These are phyloP conservation scores for Pyrrhoderma lamaoense DNA, from an alignment of 1,284 basidiomycete genomes.

Conservation along the genomic window DNA sequence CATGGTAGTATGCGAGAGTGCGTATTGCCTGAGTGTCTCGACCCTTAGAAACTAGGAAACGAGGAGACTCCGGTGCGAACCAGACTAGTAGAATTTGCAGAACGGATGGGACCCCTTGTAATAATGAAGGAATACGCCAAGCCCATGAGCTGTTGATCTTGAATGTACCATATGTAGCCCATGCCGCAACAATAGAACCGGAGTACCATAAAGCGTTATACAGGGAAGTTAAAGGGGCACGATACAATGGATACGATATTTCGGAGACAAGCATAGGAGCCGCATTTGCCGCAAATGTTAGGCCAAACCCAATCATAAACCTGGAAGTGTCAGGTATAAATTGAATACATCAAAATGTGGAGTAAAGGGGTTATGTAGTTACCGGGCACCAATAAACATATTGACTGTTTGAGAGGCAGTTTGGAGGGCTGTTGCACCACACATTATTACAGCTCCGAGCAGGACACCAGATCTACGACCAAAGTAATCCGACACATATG, in stretches of 20 bases:
- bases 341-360: slow-evolving; percentile 4
- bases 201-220: slow-evolving; percentile 47
- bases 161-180: slow-evolving; percentile 55
- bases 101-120: slow-evolving; percentile 54
- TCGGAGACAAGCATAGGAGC: slow-evolving; percentile 50
- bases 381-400: slow-evolving; percentile 28
- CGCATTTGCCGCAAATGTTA: slow-evolving; percentile 44
- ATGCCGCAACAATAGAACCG: slow-evolving; percentile 32
- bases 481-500: slow-evolving; percentile 26
- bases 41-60: slow-evolving; percentile 51
- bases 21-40: slow-evolving; percentile 40
- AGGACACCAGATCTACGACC: slow-evolving; percentile 26
- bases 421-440: slow-evolving; percentile 25
- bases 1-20: slow-evolving; percentile 48
- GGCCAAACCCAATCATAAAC: slow-evolving; percentile 47
- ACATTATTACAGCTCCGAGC: slow-evolving; percentile 26
- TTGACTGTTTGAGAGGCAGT: slow-evolving; percentile 25
- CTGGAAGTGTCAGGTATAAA: slow-evolving; percentile 20
- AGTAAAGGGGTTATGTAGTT: slow-evolving; percentile 7
- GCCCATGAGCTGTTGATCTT: slow-evolving; percentile 44
- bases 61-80: slow-evolving; percentile 53
- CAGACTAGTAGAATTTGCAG: slow-evolving; percentile 46
- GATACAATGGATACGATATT: slow-evolving; percentile 47
- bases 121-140: slow-evolving; percentile 54
- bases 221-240: slow-evolving; percentile 43